Evolutionary conservation across 306 rosid species (phyloP).

Genomic region (Malus asiatica): DNA sequence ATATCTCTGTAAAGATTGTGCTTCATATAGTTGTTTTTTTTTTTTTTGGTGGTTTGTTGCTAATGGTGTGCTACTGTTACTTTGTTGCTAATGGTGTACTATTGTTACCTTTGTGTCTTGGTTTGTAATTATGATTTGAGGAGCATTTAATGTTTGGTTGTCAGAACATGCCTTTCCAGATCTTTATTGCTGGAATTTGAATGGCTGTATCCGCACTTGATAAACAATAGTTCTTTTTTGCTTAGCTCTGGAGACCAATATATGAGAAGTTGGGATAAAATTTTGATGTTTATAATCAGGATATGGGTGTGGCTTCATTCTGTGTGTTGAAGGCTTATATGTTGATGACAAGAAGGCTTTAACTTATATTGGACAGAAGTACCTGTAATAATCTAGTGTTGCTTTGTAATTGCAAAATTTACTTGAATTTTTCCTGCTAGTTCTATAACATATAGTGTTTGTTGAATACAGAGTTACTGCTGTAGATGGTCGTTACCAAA

Average conservation of each 20-base stretch:
- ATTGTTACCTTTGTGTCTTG: neutral
- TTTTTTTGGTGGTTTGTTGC: neutral
- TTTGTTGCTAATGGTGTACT: neutral
- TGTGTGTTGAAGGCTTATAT: neutral
- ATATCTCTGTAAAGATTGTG: neutral
- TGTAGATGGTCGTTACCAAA: slow-evolving; percentile 91
- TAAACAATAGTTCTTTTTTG: neutral
- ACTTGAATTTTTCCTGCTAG: neutral
- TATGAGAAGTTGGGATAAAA: neutral
- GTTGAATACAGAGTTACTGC: slow-evolving; percentile 76
- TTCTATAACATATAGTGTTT: neutral
- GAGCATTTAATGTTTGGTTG: neutral
- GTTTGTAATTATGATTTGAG: neutral
- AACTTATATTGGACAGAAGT: neutral
- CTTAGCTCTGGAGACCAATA: neutral
- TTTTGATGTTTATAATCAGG: neutral
- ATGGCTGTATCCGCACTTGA: neutral
- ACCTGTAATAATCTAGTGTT: neutral
- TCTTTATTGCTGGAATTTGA: neutral
- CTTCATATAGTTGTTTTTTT: neutral
- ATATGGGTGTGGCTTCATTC: neutral
- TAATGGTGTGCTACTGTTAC: neutral
- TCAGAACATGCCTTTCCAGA: neutral
- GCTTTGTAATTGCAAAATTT: neutral
- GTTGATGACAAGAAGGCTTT: neutral